Base-by-base conservation (phyloP, 306 rosid genomes). In the Hippophae tibetana region DNA sequence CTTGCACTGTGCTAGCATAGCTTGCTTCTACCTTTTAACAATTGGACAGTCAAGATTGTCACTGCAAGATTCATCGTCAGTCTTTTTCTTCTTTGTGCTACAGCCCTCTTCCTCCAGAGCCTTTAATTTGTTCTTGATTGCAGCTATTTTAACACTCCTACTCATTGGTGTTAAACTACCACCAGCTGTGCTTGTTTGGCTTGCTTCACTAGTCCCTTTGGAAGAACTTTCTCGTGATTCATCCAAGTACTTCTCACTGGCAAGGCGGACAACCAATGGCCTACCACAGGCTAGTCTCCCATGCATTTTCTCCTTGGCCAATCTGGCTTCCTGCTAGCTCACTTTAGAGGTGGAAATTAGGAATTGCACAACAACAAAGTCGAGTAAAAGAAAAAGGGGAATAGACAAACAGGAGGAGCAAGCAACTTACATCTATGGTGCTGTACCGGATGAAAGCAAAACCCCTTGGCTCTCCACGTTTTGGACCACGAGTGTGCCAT, bases 301-400 rank as follows among this genome's bases (percentile, higher is more conserved):
- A 7, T 92, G 95, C 99, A 92, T 85, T 74, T 88, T 92, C 88
- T 85, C 96, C 92, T 82, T 81, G 76, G 99, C 99, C 71, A 88
- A 61, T 82, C 76, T 69, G 31, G 96, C 96, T 82, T 92, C 99
- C 95, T 92, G 93, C 99, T 78, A 88, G 58, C 95, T 88, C 95
- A 83, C 99, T 92, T 92, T 88, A 92, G 81, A 13, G 41, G 72
- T 74, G 80, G 80, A 82, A 80, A 85, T 92, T 81, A 92, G 87
- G 66, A 71, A 67, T 49, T 80, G 84, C 81, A 60, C 69, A 18
- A 18, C 23, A 18, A 18, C 23, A 18, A 18, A 18, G 23, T 31
- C 38, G 38, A 31, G 38, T 31, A 31, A 31, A 27, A 31, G 3
- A 31, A 31, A 31, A 31, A 0, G 63, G 55, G 66, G 50, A 46